Conservation (phyloP, 2,329 filamentous ascomycete genomes). For the Ophiostoma ips region DNA sequence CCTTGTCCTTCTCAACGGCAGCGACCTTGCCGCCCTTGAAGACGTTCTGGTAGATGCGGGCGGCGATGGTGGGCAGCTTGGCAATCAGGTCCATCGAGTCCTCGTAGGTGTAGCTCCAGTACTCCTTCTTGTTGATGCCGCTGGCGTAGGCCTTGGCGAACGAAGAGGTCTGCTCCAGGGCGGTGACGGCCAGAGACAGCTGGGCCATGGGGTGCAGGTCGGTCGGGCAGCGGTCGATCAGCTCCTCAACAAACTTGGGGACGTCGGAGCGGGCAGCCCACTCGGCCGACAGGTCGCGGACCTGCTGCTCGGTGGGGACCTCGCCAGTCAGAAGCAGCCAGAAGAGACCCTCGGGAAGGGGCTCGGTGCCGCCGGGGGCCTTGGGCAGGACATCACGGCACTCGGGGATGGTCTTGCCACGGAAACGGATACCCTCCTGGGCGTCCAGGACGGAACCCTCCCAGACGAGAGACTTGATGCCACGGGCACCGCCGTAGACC, state of each 20-base stretch:
- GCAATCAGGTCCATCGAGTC: slow-evolving; percentile 99
- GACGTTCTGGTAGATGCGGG: slow-evolving; percentile 99
- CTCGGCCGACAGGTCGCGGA: slow-evolving; percentile 93
- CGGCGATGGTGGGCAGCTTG: slow-evolving; percentile 95
- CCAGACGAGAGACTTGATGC: slow-evolving; percentile 98
- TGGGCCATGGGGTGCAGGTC: slow-evolving; percentile 99
- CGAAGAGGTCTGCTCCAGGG: slow-evolving; percentile 93
- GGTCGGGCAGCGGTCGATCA: slow-evolving; percentile 98
- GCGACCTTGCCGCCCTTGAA: slow-evolving; percentile 99
- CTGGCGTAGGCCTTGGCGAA: slow-evolving; percentile 98
- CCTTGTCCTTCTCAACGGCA: slow-evolving; percentile 93
- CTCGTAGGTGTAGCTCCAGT: slow-evolving; percentile 99
- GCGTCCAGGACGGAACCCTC: slow-evolving; percentile 96
- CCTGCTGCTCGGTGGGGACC: slow-evolving; percentile 95
- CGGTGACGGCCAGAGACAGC: slow-evolving; percentile 94
- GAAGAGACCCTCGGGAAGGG: slow-evolving; percentile 97
- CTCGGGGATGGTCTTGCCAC: slow-evolving; percentile 97
- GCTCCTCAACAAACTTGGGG: slow-evolving; percentile 96
- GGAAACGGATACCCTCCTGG: slow-evolving; percentile 98
- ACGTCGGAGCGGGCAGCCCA: slow-evolving; percentile 96
- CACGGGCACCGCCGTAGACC: slow-evolving; percentile 97
- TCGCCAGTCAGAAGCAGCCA: slow-evolving; percentile 98
- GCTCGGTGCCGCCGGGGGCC: slow-evolving; percentile 91
- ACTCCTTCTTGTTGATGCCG: slow-evolving; percentile 98
- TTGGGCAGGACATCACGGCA: slow-evolving; percentile 96